Percentiles rank a stretch among this genome's conserved stretches.
These are phyloP conservation scores for Amylostereum chailletii DNA, from an alignment of 1,284 basidiomycete species.

Conservation along the genomic window DNA sequence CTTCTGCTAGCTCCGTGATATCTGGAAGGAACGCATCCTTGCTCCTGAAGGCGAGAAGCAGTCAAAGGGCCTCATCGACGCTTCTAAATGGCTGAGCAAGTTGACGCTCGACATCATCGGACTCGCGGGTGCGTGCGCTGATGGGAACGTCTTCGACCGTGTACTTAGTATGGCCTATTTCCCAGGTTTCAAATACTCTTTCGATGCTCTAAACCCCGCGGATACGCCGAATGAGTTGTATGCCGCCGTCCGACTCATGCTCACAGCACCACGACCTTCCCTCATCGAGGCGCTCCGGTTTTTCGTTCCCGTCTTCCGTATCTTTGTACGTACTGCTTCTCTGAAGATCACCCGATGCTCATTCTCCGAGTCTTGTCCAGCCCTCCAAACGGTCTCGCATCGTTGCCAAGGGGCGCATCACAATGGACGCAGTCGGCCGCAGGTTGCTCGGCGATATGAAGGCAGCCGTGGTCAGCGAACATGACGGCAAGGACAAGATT, in stretches of 20 bases:
- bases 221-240: slow-evolving; percentile 20
- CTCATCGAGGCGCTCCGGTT: slow-evolving; percentile 13
- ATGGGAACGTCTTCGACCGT: background rate
- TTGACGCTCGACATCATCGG: slow-evolving; percentile 44
- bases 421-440: slow-evolving; percentile 23
- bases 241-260: slow-evolving; percentile 16
- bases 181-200: slow-evolving; percentile 31
- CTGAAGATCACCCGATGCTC: background rate
- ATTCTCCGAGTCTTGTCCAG: background rate
- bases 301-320: background rate
- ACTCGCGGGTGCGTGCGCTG: slow-evolving; percentile 25
- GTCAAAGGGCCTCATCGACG: slow-evolving; percentile 22
- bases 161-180: background rate
- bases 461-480: slow-evolving; percentile 14
- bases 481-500: slow-evolving; percentile 2
- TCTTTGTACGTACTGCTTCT: background rate
- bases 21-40: slow-evolving; percentile 9
- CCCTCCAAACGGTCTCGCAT: background rate
- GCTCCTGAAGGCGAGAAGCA: too few relatives aligned
- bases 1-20: slow-evolving; percentile 17
- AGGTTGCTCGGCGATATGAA: slow-evolving; percentile 38
- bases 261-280: slow-evolving; percentile 9
- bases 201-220: slow-evolving; percentile 20
- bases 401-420: background rate
- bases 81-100: slow-evolving; percentile 31